Conservation (phyloP, 169 alveolate species). For the Plasmodium vivax region DNA sequence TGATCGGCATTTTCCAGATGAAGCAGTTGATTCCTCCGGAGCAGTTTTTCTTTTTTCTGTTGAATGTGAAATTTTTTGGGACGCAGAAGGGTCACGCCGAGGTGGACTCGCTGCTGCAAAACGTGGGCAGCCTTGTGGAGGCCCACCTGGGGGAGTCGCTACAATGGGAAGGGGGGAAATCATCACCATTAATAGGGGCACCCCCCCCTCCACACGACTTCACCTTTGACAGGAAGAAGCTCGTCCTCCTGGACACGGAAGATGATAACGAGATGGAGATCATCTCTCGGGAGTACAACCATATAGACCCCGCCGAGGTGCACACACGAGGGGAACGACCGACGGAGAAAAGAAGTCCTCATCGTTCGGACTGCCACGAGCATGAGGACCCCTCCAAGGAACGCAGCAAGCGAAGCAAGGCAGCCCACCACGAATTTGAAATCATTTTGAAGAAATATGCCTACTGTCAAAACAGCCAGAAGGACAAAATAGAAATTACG, state of each 20-base stretch:
- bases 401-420: background rate
- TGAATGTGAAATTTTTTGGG: constrained; percentile 24
- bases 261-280: constrained; percentile 55
- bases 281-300: constrained; percentile 45
- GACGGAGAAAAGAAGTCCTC: background rate
- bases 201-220: constrained; percentile 13
- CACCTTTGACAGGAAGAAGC: constrained; percentile 26
- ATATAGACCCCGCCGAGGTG: constrained; percentile 16
- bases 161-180: background rate
- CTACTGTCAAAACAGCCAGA: constrained; percentile 30
- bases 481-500: constrained; percentile 39
- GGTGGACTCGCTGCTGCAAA: background rate
- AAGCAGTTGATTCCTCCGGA: constrained; percentile 7
- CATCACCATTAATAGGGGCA: background rate
- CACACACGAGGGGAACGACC: background rate
- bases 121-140: background rate
- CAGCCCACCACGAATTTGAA: constrained; percentile 32
- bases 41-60: constrained; percentile 7
- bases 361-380: background rate
- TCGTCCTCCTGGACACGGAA: constrained; percentile 55
- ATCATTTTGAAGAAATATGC: constrained; percentile 70
- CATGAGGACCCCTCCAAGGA: background rate
- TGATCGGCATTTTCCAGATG: constrained; percentile 1
- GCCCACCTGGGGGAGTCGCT: background rate
- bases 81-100: background rate